Conservation (phyloP, 768 basidiomycete genomes). For the Lentinula sp. region DNA sequence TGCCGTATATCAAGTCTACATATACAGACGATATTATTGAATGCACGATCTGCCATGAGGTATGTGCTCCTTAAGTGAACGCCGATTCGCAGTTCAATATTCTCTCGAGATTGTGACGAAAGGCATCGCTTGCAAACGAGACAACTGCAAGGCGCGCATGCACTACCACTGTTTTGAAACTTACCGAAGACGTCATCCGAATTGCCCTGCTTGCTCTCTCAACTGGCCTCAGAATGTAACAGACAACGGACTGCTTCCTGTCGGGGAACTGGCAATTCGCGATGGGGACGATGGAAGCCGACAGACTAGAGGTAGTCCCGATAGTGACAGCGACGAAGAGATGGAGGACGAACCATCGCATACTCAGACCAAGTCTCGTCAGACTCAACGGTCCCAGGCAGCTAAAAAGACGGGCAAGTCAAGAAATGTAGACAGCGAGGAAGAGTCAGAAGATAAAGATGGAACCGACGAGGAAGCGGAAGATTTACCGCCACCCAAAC, state of each 20-base stretch:
- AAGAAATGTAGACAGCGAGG: slow-evolving; percentile 32
- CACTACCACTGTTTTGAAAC: slow-evolving; percentile 60
- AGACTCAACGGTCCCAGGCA: slow-evolving; percentile 19
- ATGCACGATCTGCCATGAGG: slow-evolving; percentile 72
- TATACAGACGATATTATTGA: slow-evolving; percentile 68
- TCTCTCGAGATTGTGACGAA: slow-evolving; percentile 54
- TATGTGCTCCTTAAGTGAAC: slow-evolving; percentile 20
- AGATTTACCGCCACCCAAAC: slow-evolving; percentile 3
- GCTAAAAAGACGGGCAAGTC: slow-evolving; percentile 7
- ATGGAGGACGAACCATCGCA: slow-evolving; percentile 24
- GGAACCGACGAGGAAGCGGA: slow-evolving; percentile 8
- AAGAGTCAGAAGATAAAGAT: slow-evolving; percentile 16
- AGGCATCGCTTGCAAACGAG: slow-evolving; percentile 55
- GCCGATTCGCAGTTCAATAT: background rate
- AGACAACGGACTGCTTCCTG: slow-evolving; percentile 37
- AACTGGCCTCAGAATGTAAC: slow-evolving; percentile 56
- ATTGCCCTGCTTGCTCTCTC: slow-evolving; percentile 51
- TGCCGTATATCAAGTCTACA: slow-evolving; percentile 63
- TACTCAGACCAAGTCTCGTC: slow-evolving; percentile 20
- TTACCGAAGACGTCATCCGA: slow-evolving; percentile 34
- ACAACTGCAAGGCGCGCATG: slow-evolving; percentile 57
- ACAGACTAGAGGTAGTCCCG: slow-evolving; percentile 22
- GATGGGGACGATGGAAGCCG: slow-evolving; percentile 49
- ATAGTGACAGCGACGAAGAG: slow-evolving; percentile 38
- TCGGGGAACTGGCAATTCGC: slow-evolving; percentile 67